Evolutionary conservation across 805 yeast species (phyloP), one percentile per base, ranked within the genome.

Genomic region (Novakomyces olei): DNA sequence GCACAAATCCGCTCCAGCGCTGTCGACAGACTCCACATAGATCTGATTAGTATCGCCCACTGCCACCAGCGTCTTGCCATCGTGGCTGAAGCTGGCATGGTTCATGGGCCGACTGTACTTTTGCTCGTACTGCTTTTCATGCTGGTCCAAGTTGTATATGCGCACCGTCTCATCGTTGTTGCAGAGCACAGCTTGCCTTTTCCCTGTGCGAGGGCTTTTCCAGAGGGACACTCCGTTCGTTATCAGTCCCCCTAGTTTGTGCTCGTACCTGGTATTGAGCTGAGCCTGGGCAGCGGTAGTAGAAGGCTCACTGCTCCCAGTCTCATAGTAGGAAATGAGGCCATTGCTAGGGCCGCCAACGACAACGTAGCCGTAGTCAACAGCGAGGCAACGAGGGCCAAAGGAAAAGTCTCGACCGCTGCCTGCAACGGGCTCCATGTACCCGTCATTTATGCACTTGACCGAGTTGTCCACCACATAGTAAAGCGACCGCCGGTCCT

Each of bases 111-210:
- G 66, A 27, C 69, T 70, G 35, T 71, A 58, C 38, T 63, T 48
- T 38, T 69, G 44, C 29, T 63, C 53, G 42, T 54, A 54, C 30
- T 55, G 42, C 26, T 65, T 47, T 8, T 60, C 55, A 10, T 65
- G 50, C 37, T 60, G 62, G 26, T 52, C 46, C 5, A 80, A 58
- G 41, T 72, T 73, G 35, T 78, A 60, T 33, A 63, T 55, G 45
- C 81, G 79, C 32, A 81, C 54, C 34, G 65, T 58, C 27, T 69
- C 65, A 49, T 83, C 96, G 49, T 83, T 83, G 49, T 81, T 83
- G 51, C 94, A 81, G 15, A 78, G 67, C 38, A 67, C 63, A 1
- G 83, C 65, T 29, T 29, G n/a, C n/a, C n/a, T n/a, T n/a, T n/a
- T n/a, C n/a, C n/a, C n/a, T n/a, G n/a, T n/a, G n/a, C n/a, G n/a